phyloP scores from a whole-genome alignment of 2,329 filamentous ascomycete genomes.

The Diaporthe sp. region DNA sequence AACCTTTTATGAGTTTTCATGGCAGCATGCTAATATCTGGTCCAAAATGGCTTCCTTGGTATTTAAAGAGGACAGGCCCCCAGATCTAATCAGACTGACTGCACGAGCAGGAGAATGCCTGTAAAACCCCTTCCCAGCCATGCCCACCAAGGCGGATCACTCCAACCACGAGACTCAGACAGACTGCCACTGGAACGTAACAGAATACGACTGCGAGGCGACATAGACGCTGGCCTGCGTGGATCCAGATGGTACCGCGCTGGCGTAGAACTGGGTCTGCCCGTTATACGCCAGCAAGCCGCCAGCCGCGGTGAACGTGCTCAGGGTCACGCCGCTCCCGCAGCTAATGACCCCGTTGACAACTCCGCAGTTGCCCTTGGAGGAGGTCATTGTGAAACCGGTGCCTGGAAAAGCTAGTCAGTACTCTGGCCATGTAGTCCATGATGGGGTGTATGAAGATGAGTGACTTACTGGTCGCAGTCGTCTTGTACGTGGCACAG shows the following conservation, averaged over 20 bases:
- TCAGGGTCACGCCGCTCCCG: constrained; percentile 55
- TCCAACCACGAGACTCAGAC: neutral
- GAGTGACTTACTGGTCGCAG: constrained; percentile 49
- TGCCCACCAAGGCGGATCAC: neutral
- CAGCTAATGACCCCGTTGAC: constrained; percentile 68
- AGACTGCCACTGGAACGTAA: constrained; percentile 36
- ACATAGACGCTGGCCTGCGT: constrained; percentile 18
- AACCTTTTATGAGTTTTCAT: no score
- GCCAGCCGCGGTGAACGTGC: constrained; percentile 29
- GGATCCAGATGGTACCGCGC: constrained; percentile 4
- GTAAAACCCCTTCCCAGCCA: no score
- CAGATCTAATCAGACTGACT: neutral
- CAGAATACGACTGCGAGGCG: constrained; percentile 25
- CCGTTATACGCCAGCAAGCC: constrained; percentile 38
- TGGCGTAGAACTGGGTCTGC: constrained; percentile 35
- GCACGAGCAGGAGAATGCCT: neutral
- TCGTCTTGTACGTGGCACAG: constrained; percentile 75
- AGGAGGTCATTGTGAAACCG: constrained; percentile 69
- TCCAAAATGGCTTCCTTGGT: neutral
- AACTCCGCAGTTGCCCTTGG: constrained; percentile 72
- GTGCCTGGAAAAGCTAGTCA: constrained; percentile 43
- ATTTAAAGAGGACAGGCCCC: neutral
- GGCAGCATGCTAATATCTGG: neutral
- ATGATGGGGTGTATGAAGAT: neutral
- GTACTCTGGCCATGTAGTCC: neutral